Base-by-base conservation (phyloP, 768 basidiomycete species). In the Russula griseocarnosa region DNA sequence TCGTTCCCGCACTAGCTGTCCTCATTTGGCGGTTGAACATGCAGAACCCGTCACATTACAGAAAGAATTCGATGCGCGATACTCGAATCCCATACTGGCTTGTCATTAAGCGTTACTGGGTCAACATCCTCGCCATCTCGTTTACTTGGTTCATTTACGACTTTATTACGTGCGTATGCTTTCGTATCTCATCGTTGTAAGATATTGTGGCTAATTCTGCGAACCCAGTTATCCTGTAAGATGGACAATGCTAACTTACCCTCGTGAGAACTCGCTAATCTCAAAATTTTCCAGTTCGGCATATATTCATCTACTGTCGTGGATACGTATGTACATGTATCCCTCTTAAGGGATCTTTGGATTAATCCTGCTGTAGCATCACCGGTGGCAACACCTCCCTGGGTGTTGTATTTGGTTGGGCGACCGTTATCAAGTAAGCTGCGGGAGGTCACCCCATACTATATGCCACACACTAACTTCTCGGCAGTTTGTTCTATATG, bases 111-210 rank as follows among this genome's bases (percentile, higher is more conserved):
- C 84, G 90, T 49, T 98, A 98, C 72, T 90, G 94, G 78, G 74
- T 79, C 44, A 80, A 81, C n/a, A 74, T 96, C 26, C 71, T 81
- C 3, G 93, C 90, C 1, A 83, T 97, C 57, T 88, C 86, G 3
- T 70, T 89, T 34, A 83, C 85, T 34, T 96, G 94, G 93, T 91
- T 91, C 74, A 77, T 92, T 46, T 92, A 92, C 71, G 89, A 92
- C 71, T 86, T 92, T 72, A 90, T 92, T 74, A 79, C 79, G 82
- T 88, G 76, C 64, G 81, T 81, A 20, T 55, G 13, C 58, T 16
- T 20, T 34, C 10, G 26, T 22, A 32, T 50, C 3, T 24, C 36
- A 16, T 46, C 30, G 2, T 42, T 40, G 8, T 2, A 7, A 28
- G 7, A 20, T 16, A 18, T 5, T 51, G 11, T 6, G 18, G 14